phyloP scores from a whole-genome alignment of 306 rosid genomes.

The Cajanus cajan region DNA sequence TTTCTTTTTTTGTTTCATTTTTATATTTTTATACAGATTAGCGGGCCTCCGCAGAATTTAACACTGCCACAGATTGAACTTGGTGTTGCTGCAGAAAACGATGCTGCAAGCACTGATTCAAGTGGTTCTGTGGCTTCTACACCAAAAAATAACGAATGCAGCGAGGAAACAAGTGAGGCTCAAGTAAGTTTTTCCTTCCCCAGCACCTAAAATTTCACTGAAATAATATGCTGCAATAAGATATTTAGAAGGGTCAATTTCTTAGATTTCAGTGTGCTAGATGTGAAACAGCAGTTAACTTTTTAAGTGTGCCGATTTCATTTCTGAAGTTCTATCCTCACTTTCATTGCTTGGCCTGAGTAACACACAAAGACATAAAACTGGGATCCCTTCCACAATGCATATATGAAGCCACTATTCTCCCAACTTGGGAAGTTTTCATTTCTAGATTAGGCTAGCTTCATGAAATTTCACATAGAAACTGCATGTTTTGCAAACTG shows the following conservation, averaged over 20 bases:
- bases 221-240: not conserved
- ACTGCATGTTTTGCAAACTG: conserved; percentile 47
- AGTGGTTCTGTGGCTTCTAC: conserved; percentile 50
- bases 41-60: conserved; percentile 37
- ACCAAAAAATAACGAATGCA: conserved; percentile 41
- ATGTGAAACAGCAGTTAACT: conserved; percentile 1
- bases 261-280: conserved; percentile 13
- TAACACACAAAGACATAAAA: conserved; percentile 10
- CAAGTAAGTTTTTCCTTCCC: conserved; percentile 50
- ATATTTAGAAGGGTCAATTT: not conserved
- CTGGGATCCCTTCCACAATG: not conserved
- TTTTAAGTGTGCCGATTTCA: not conserved
- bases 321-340: not conserved
- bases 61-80: conserved; percentile 33
- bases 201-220: not conserved
- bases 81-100: conserved; percentile 48
- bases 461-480: conserved; percentile 45
- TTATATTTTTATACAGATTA: conserved; percentile 29
- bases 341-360: not conserved
- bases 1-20: not conserved
- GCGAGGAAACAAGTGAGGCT: conserved; percentile 53
- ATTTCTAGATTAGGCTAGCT: conserved; percentile 38
- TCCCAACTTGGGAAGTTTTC: conserved; percentile 22
- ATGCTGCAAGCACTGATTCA: conserved; percentile 45
- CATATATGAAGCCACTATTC: conserved; percentile 33